Evolutionary conservation across 1,284 basidiomycete species (phyloP).

Genomic region (Sutorius eximius): DNA sequence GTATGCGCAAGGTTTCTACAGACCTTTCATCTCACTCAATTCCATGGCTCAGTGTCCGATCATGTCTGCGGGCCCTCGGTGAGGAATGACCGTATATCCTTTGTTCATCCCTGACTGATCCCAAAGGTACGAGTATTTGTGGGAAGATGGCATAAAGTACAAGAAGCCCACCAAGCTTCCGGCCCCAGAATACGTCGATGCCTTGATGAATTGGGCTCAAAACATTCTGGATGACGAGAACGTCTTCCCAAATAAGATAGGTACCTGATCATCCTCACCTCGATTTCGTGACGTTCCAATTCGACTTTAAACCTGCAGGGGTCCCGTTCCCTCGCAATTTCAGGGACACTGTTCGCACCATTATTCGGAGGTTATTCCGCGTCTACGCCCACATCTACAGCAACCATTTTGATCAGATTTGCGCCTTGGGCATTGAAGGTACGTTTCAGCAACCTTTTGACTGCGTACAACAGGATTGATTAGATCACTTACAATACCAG

Average conservation of each 20-base stretch:
- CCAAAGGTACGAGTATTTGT: slow-evolving; percentile 89
- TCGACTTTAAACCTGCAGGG: slow-evolving; percentile 46
- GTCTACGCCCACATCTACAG: slow-evolving; percentile 99
- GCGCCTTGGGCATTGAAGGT: slow-evolving; percentile 98
- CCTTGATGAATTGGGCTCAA: slow-evolving; percentile 99
- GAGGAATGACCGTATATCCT: slow-evolving; percentile 27
- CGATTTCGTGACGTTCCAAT: not conserved
- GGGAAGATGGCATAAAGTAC: slow-evolving; percentile 94
- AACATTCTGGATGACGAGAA: slow-evolving; percentile 89
- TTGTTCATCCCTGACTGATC: slow-evolving; percentile 13
- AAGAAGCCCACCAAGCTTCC: slow-evolving; percentile 92
- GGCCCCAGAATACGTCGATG: slow-evolving; percentile 97
- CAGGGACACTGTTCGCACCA: slow-evolving; percentile 87
- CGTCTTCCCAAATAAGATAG: slow-evolving; percentile 94
- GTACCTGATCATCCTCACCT: slow-evolving; percentile 40
- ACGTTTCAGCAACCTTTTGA: slow-evolving; percentile 15
- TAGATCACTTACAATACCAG: slow-evolving; percentile 43
- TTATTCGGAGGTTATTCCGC: slow-evolving; percentile 90
- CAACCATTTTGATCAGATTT: slow-evolving; percentile 99
- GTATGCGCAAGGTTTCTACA: slow-evolving; percentile 42
- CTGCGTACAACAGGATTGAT: not conserved
- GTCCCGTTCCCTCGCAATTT: slow-evolving; percentile 93
- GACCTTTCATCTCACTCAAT: slow-evolving; percentile 14
- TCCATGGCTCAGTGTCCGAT: slow-evolving; percentile 75
- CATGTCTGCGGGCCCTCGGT: slow-evolving; percentile 98